Evolutionary conservation across 176 grass and related monocot species (phyloP), one percentile per base, ranked within the genome.

Genomic region (Lolium rigidum): DNA sequence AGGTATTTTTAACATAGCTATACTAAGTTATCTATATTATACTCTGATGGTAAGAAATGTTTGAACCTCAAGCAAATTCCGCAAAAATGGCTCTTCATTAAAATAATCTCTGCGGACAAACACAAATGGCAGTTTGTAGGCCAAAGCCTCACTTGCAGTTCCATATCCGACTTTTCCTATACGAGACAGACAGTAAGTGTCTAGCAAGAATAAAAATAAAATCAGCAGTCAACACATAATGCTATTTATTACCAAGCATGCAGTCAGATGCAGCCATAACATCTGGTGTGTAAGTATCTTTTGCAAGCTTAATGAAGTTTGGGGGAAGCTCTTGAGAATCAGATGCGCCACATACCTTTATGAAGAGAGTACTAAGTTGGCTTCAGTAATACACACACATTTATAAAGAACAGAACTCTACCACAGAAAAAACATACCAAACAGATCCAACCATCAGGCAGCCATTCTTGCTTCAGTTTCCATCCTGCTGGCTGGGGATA

Each of bases 81-180:
- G 71, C 82, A 98, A 84, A 87, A 98, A 98, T 82, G 96, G 93
- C 66, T 98, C 96, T 86, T 98, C 96, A 44, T 98, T 98, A 71
- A 98, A 98, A 88, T 94, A 98, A 84, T 98, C 93, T 85, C 96
- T 95, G 73, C 96, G 89, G 2, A 95, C 93, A 80, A 98, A 98
- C 21, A 98, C 88, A 89, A 98, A 98, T 80, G 96, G 96, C 21
- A 98, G 84, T 82, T 95, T 95, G 82, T 95, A 98, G 44, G 96
- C 96, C 79, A 98, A 88, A 89, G 96, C 96, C 78, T 98, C 96
- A 91, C 96, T 98, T 4, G 90, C 88, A 7, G 96, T 98, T 51
- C 96, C 96, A 86, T 98, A 98, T 76, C 96, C 96, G 88, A 98
- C 93, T 92, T 98, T 98, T 26, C 96, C 96, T 98, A 84, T 25